Base-by-base conservation (phyloP, 495 filamentous ascomycete genomes). In the Friedmanniomyces endolithicus region DNA sequence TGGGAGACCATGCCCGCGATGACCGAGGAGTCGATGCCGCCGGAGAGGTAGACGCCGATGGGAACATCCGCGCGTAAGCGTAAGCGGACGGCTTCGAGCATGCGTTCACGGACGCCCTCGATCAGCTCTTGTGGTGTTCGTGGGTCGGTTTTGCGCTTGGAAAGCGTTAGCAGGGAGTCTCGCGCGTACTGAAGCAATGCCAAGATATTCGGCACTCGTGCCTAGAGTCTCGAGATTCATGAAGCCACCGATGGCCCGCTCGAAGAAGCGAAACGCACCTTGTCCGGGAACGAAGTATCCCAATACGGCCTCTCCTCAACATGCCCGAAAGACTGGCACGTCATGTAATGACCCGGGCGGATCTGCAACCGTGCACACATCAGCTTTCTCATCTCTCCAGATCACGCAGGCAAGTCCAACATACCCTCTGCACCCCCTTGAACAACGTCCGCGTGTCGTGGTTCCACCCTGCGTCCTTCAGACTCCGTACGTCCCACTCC, bases 1-100 rank as follows among this genome's bases (percentile, higher is more conserved):
- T 77, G 66, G 1, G 67, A 68, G 22, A 72, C 72, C 61, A 80
- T 79, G 14, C 77, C 75, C 16, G 75, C 77, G 27, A 78, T 63
- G 7, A 69, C 68, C 0, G 74, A 75, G 6, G 72, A 75, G 56
- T 78, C 77, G 27, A 80, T 65, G 1, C 77, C 77, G n/a, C 77
- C 77, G 23, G 67, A 72, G 0, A 79, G 63, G 50, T 74, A 76
- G 41, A 80, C 64, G 1, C 75, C 76, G 7, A 80, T 65, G 7
- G 70, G 70, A 0, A 79, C 77, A 62, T 80, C 76, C 1, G 76
- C 75, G 20, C 74, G 68, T 27, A 79, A 65, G 11, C 75, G 72
- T 29, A 76, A 25, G 0, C 68, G 68, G 3, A 78, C 63, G 0
- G 76, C 62, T 17, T 79, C 75, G 0, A 74, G 60, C 37, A 79